Evolutionary conservation across 192 early-diverging fungal species (phyloP).

Genomic region (Bifiguratus adelaidae): DNA sequence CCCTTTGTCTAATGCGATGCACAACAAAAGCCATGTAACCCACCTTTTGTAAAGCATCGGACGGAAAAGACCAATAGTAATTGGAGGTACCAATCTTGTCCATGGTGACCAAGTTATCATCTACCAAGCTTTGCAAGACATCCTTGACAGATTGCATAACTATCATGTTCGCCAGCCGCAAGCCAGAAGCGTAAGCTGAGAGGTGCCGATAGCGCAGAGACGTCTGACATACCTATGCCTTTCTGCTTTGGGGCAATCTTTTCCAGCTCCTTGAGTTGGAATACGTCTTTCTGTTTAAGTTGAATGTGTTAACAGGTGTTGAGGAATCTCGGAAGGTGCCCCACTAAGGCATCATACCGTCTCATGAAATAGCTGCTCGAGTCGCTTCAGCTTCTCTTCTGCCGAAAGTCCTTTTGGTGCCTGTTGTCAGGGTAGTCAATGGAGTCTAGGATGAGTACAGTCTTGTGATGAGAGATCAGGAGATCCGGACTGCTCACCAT

Average conservation of each 20-base stretch:
- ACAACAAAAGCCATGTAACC: too few species aligned
- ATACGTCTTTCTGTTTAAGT: constrained; percentile 46
- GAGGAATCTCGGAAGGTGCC: not conserved
- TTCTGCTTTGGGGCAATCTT: constrained; percentile 69
- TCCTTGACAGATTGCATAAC: constrained; percentile 76
- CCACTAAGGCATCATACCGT: constrained; percentile 16
- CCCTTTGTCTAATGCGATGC: too few species aligned
- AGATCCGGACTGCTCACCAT: too few species aligned
- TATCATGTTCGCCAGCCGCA: constrained; percentile 4
- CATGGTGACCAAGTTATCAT: constrained; percentile 63
- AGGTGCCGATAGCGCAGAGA: not conserved
- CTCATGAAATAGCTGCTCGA: constrained; percentile 37
- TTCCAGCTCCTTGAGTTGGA: constrained; percentile 78
- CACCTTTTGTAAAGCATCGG: constrained; percentile 43
- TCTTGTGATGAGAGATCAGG: too few species aligned
- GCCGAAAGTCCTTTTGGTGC: constrained; percentile 34
- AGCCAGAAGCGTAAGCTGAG: not conserved
- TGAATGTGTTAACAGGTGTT: not conserved
- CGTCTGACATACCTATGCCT: constrained; percentile 57
- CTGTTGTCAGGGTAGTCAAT: too few species aligned
- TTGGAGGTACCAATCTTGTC: constrained; percentile 90
- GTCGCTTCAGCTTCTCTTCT: constrained; percentile 36
- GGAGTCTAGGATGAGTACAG: too few species aligned
- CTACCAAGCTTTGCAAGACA: constrained; percentile 69
- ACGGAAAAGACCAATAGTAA: constrained; percentile 88